Conservation (phyloP, 2,329 filamentous ascomycete species). For the Cladosporium cucumerinum region DNA sequence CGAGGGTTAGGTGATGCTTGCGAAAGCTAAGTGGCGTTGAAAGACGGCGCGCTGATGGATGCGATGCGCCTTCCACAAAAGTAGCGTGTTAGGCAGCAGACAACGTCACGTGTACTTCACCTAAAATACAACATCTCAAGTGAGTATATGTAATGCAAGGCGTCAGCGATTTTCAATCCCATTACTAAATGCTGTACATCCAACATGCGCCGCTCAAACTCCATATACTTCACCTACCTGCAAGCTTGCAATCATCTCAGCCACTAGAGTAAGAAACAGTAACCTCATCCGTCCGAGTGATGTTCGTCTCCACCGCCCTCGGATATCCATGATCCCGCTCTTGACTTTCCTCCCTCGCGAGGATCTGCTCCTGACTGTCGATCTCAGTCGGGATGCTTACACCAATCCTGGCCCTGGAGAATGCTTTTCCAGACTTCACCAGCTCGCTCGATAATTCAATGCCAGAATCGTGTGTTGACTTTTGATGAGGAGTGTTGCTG, state of each 20-base stretch:
- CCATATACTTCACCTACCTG: background rate
- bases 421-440: constrained; percentile 2
- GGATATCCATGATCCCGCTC: background rate
- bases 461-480: background rate
- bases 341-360: background rate
- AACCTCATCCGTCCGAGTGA: constrained; percentile 1
- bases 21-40: background rate
- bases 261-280: background rate
- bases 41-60: background rate
- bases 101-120: background rate
- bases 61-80: background rate
- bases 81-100: background rate
- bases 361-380: constrained; percentile 4
- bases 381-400: background rate
- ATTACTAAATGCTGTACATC: background rate
- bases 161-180: background rate
- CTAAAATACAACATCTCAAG: background rate
- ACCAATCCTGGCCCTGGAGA: constrained; percentile 6
- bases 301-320: background rate
- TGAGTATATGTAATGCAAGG: background rate
- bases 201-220: background rate
- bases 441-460: background rate
- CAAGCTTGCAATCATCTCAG: background rate
- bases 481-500: background rate
- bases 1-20: background rate